Evolutionary conservation across 306 rosid genomes (phyloP).

Genomic region (Delonix regia): DNA sequence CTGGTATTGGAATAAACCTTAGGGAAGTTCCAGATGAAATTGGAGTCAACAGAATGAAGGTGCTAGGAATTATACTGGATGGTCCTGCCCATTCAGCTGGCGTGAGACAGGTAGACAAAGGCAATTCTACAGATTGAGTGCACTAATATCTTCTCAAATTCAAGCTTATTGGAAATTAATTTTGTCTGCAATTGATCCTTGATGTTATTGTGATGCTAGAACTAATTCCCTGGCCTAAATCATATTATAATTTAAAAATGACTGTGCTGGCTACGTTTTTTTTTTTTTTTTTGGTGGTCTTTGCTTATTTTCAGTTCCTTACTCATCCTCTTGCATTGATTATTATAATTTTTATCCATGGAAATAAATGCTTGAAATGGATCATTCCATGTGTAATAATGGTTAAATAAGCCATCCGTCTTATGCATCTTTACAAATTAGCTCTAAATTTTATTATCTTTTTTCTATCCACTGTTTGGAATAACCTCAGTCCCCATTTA

Average conservation of each 20-base stretch:
- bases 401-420: slow-evolving; percentile 8
- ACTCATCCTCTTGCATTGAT: background rate
- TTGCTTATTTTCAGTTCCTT: background rate
- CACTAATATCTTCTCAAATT: background rate
- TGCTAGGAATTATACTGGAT: slow-evolving; percentile 79
- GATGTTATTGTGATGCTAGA: slow-evolving; percentile 13
- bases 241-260: background rate
- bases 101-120: slow-evolving; percentile 77
- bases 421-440: background rate
- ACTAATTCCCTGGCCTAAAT: background rate
- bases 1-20: slow-evolving; percentile 96
- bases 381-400: background rate
- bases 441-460: background rate
- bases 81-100: slow-evolving; percentile 94
- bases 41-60: slow-evolving; percentile 71
- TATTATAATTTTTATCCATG: background rate
- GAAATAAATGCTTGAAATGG: background rate
- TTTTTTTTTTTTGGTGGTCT: background rate
- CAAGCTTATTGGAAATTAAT: background rate
- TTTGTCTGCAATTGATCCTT: background rate
- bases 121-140: slow-evolving; percentile 16
- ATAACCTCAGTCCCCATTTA: background rate
- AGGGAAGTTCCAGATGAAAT: slow-evolving; percentile 82
- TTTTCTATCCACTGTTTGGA: background rate
- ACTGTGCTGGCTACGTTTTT: background rate